Base-by-base conservation (phyloP, 306 rosid genomes). In the Inga leiocalycina region DNA sequence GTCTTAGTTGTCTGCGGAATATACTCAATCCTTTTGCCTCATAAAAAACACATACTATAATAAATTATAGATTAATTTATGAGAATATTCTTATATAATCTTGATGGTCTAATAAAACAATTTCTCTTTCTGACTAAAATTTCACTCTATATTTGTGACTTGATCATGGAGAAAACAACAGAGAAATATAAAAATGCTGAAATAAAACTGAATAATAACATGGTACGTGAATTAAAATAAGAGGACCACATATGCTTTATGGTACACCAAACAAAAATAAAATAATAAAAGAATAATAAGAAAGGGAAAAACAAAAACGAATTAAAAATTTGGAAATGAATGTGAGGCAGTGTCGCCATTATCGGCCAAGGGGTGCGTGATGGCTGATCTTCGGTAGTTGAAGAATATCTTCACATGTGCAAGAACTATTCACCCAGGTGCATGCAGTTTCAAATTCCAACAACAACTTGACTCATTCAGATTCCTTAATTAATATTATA, bases 341-440 rank as follows among this genome's bases (percentile, higher is more conserved):
- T 16, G n/a, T 32, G 71, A 6, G 41, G 1, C 2, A 65, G 19
- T 6, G 6, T 35, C 72, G 72, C 72, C 72, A 67, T 67, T 67
- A 16, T 17, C 46, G 24, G 45, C 45, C 7, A 15, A 15, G 3
- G 39, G 2, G 41, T 2, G 20, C 0, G 72, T 15, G 24, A 67
- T 35, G 13, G 45, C 7, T 67, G 46, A 67, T 67, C 45, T 35
- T 35, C 20, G 41, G 30, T 64, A 27, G 39, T 64, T 64, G 68
- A 62, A 62, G 68, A 62, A 62, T 62, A 62, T 62, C 68, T 62
- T 62, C 17, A 27, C 68, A 62, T 62, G 68, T 62, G 37, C 37
- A 62, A 11, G 35, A 3, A 4, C 37, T 62, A 27, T 62, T 24
- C 68, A 62, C 37, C 37, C 68, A 62, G 9, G 35, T 62, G 66